Conservation (phyloP, 805 yeast genomes). For the Cyberlindnera xylosilytica region DNA sequence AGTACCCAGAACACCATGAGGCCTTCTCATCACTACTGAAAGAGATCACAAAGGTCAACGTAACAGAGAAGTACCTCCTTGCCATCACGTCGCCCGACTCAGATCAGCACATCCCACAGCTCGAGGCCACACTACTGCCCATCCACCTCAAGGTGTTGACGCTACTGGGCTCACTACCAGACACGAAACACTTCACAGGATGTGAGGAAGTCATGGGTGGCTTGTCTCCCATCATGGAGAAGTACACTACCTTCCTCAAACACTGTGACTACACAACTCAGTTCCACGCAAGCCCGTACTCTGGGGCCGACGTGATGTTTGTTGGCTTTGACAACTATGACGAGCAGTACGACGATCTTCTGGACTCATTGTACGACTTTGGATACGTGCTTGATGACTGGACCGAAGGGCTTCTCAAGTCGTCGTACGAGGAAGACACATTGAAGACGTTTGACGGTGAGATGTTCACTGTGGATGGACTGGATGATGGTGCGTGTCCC, state of each 20-base stretch:
- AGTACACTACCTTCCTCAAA: constrained; percentile 2
- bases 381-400: constrained; percentile 11
- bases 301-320: constrained; percentile 14
- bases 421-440: not conserved
- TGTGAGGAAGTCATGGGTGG: not conserved
- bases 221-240: not conserved
- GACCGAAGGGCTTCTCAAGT: constrained; percentile 10
- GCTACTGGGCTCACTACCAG: not conserved
- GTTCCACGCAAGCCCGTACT: constrained; percentile 16
- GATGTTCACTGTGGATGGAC: constrained; percentile 7
- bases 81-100: constrained; percentile 9
- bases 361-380: constrained; percentile 9
- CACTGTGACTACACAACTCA: constrained; percentile 13
- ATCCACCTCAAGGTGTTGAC: not conserved
- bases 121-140: constrained; percentile 2
- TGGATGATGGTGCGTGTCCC: constrained; percentile 5
- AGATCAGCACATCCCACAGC: not conserved
- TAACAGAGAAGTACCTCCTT: constrained; percentile 9
- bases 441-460: constrained; percentile 1
- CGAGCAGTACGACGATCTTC: constrained; percentile 7
- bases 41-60: not conserved
- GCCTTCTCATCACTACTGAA: not conserved
- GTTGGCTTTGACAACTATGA: constrained; percentile 19
- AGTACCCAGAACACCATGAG: not conserved
- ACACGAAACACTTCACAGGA: not conserved